Conservation (phyloP, 495 filamentous ascomycete genomes). For the Stereocaulon alpinum region DNA sequence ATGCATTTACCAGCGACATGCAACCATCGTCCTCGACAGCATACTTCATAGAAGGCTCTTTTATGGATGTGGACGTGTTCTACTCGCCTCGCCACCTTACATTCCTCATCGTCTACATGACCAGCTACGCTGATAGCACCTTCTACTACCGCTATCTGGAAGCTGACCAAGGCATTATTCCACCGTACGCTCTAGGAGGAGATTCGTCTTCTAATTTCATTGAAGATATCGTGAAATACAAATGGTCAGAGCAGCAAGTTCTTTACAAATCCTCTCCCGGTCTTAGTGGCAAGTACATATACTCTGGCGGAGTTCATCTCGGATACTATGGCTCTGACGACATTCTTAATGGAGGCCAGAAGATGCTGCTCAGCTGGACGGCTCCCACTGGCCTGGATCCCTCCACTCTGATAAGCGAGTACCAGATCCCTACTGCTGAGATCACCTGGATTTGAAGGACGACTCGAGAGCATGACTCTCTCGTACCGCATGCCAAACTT, state of each 20-base stretch:
- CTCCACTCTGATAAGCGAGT: constrained; percentile 21
- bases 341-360: constrained; percentile 26
- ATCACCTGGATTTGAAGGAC: constrained; percentile 18
- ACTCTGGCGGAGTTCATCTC: constrained; percentile 24
- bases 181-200: constrained; percentile 20
- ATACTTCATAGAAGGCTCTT: constrained; percentile 23
- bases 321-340: constrained; percentile 28
- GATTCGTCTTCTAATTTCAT: constrained; percentile 21
- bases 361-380: constrained; percentile 29
- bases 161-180: constrained; percentile 23
- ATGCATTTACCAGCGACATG: constrained; percentile 19
- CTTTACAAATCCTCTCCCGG: constrained; percentile 23
- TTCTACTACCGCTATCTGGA: constrained; percentile 31
- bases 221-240: constrained; percentile 24
- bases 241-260: constrained; percentile 24
- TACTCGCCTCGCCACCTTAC: constrained; percentile 29
- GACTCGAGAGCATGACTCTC: not conserved
- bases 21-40: constrained; percentile 16
- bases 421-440: constrained; percentile 26
- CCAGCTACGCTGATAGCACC: constrained; percentile 27
- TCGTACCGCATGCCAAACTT: not conserved
- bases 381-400: constrained; percentile 26
- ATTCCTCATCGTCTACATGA: constrained; percentile 29
- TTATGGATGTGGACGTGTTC: constrained; percentile 30
- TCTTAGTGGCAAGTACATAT: constrained; percentile 24